These are phyloP conservation scores for Spinellus fusiger DNA, from an alignment of 192 early-diverging fungal species.

Conservation along the genomic window DNA sequence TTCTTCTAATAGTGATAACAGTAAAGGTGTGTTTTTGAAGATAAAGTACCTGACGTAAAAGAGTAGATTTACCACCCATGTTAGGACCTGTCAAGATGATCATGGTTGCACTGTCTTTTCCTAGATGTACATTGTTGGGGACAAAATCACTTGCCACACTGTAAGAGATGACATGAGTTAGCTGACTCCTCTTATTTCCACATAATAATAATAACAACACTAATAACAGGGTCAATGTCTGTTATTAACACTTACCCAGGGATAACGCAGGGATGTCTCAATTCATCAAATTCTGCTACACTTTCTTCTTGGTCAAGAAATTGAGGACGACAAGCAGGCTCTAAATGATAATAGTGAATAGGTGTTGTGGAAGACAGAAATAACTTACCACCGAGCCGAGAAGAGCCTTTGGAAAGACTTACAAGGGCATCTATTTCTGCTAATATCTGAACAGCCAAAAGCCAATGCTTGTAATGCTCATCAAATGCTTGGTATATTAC, in stretches of 20 bases:
- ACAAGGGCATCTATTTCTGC: conserved; percentile 86
- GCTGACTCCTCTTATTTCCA: not conserved
- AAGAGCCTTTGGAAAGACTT: conserved; percentile 62
- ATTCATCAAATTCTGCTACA: conserved; percentile 75
- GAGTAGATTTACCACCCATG: conserved; percentile 98
- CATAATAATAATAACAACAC: not conserved
- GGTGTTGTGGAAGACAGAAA: not conserved
- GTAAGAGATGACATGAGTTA: not conserved
- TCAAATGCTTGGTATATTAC: conserved; percentile 85
- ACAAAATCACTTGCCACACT: conserved; percentile 70
- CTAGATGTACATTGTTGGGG: conserved; percentile 89
- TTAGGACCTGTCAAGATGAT: conserved; percentile 98
- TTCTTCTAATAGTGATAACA: not conserved
- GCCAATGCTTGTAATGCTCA: conserved; percentile 62
- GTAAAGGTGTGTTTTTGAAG: not conserved
- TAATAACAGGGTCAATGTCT: not conserved
- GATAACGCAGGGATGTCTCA: conserved; percentile 91
- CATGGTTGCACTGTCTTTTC: conserved; percentile 59
- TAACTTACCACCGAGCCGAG: conserved; percentile 56
- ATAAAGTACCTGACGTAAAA: conserved; percentile 77
- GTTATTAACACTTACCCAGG: conserved; percentile 37
- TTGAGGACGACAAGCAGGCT: conserved; percentile 79
- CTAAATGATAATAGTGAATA: conserved; percentile 21
- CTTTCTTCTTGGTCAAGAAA: conserved; percentile 65
- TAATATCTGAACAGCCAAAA: conserved; percentile 63